Evolutionary conservation across 78 protist genomes (phyloP), one percentile per base, ranked within the genome.

Genomic region (Chrysochromulina tobinii): DNA sequence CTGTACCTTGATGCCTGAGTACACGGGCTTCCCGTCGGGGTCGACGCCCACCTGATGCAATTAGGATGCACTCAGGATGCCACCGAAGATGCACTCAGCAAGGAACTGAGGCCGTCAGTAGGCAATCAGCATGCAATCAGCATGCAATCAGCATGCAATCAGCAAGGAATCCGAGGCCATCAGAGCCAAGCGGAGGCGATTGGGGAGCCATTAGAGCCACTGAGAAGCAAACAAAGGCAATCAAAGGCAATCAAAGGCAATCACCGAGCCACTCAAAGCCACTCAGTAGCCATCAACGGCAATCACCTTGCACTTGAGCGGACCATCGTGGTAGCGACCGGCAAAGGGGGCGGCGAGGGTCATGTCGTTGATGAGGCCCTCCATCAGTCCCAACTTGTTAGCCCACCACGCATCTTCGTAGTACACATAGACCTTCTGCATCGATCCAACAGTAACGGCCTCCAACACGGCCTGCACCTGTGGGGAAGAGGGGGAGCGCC

Each of bases 361-460:
- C 20, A 8, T 18, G 54, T 23, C 8, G 79, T 12, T 27, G 51
- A 69, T n/a, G 54, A 0, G 14, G 79, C 79, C 79, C 51, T 69
- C 23, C 79, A 69, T 69, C 12, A 21, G 79, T 51, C 79, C 79
- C 51, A 69, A 51, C 51, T 69, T 69, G 51, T 27, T 27, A 8
- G 50, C 50, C 79, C 79, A 69, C 79, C 79, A 69, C 79, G 79
- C 79, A 14, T 69, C 79, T 5, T 69, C 79, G 79, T 69, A 69
- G 23, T 14, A 69, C 23, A 14, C 79, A 51, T 69, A 69, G 54
- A 12, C 27, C 51, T 69, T 69, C 11, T 4, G 14, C 79, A 69
- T n/a, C 27, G 79, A 6, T 27, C 21, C 1, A 8, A 14, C 27
- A 3, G 54, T 69, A 1, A 69, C 79, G 79, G 27, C 6, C 9